Base-by-base conservation (phyloP, 192 early-diverging fungal species). In the Haplosporangium gracile region DNA sequence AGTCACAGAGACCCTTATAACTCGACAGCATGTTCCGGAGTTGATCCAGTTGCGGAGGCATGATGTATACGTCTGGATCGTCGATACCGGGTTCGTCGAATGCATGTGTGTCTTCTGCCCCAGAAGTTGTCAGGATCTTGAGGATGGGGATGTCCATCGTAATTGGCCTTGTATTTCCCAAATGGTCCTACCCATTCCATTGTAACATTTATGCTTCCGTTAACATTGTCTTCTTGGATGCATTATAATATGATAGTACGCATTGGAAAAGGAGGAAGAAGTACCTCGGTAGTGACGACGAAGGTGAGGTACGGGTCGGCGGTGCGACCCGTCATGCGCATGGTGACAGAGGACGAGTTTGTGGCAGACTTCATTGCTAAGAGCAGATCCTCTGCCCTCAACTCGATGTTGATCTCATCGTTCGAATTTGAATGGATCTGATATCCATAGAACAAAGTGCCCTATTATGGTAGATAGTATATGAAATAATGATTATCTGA, bases 401-500 rank as follows among this genome's bases (percentile, higher is more conserved):
- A 75, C 79, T 96, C 93, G 0, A 96, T 68, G 78, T 93, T 94
- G 69, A 97, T 96, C 77, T 95, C 93, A 74, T 96, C 93, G 63
- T 93, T 82, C 72, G 90, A 85, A 4, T 88, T 74, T 71, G 93
- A 94, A 40, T 94, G 93, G 39, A 96, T 88, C 26, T 85, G 88
- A 88, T 95, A 95, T n/a, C 94, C 92, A 69, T 88, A 81, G 57
- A 96, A 96, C n/a, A 96, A 68, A 15, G 91, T 88, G 45, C 89
- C 88, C 83, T 93, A 72, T 68, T 15, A 15, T 9, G 42, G 53
- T 45, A 36, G 36, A 20, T 39, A 32, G 40, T 77, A 60, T 32
- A 75, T 43, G 43, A 38, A 51, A 32, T 22, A 55, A 40, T 7
- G 39, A 51, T 22, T 5, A 51, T 51, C 18, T 20, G 49, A 51